Percentiles rank a stretch among this genome's conserved stretches.
phyloP scores from a whole-genome alignment of 2,329 filamentous ascomycete species.

The Cadophora malorum region DNA sequence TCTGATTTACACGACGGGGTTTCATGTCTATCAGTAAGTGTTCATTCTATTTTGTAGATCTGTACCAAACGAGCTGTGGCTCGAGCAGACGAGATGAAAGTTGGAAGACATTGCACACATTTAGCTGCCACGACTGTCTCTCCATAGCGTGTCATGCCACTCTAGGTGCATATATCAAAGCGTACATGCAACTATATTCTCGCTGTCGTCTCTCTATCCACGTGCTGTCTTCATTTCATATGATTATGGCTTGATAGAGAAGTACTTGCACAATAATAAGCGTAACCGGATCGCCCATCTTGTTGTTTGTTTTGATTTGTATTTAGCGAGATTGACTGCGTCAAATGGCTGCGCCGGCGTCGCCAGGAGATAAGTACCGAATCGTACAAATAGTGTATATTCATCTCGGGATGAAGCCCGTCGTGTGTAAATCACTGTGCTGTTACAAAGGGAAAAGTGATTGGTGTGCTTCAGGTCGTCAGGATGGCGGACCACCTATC shows the following conservation, averaged over 20 bases:
- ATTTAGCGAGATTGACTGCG: not conserved
- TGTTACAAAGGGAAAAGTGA: no score
- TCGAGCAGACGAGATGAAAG: not conserved
- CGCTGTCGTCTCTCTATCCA: not conserved
- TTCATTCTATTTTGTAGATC: no score
- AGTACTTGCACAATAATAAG: not conserved
- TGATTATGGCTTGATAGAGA: not conserved
- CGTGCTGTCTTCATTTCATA: not conserved
- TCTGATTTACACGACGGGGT: no score
- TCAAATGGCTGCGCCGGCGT: not conserved
- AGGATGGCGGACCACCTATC: no score
- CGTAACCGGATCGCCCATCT: not conserved
- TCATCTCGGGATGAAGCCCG: no score
- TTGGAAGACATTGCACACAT: constrained; percentile 3
- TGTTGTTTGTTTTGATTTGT: not conserved
- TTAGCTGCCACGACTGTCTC: constrained; percentile 7
- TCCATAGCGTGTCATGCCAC: constrained; percentile 5
- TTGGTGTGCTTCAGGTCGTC: no score
- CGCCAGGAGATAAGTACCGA: not conserved
- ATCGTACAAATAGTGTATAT: no score
- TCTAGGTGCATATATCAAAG: constrained; percentile 12
- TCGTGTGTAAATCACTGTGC: no score
- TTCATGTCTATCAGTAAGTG: no score
- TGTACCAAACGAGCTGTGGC: no score
- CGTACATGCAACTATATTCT: not conserved